These are phyloP conservation scores for Ganoderma boninense DNA, from an alignment of 1,284 basidiomycete species.

Conservation along the genomic window DNA sequence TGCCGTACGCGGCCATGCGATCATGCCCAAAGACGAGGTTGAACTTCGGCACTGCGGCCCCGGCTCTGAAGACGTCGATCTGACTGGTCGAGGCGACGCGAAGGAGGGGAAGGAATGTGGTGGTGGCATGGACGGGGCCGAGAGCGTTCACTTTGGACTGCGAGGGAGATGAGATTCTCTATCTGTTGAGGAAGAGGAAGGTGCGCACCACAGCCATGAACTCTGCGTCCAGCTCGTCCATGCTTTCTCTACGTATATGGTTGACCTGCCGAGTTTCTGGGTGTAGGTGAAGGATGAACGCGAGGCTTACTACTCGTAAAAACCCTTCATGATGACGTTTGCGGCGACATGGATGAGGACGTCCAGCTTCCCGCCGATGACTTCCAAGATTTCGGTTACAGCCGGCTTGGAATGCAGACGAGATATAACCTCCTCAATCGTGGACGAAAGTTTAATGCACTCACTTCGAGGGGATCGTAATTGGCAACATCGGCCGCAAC, in stretches of 20 bases:
- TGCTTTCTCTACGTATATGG: slow-evolving; percentile 10
- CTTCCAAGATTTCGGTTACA: slow-evolving; percentile 26
- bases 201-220: slow-evolving; percentile 23
- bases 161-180: background rate
- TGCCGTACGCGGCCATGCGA: slow-evolving; percentile 39
- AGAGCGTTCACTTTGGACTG: slow-evolving; percentile 44
- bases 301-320: slow-evolving; percentile 24
- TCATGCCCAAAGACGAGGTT: slow-evolving; percentile 12
- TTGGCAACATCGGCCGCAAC: slow-evolving; percentile 8
- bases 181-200: no score
- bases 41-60: slow-evolving; percentile 41
- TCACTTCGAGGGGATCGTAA: slow-evolving; percentile 2
- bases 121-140: slow-evolving; percentile 47
- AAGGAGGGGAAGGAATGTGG: slow-evolving; percentile 49
- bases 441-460: no score
- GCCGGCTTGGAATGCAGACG: slow-evolving; percentile 12
- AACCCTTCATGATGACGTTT: slow-evolving; percentile 3
- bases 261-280: background rate
- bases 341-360: slow-evolving; percentile 44
- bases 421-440: background rate
- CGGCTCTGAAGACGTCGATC: slow-evolving; percentile 46
- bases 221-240: slow-evolving; percentile 29
- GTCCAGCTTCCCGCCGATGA: slow-evolving; percentile 41
- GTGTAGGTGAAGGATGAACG: no score
- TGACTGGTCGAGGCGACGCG: slow-evolving; percentile 45